Evolutionary conservation across 179 eudicot genomes (phyloP).

Genomic region (Carnegiea gigantea): DNA sequence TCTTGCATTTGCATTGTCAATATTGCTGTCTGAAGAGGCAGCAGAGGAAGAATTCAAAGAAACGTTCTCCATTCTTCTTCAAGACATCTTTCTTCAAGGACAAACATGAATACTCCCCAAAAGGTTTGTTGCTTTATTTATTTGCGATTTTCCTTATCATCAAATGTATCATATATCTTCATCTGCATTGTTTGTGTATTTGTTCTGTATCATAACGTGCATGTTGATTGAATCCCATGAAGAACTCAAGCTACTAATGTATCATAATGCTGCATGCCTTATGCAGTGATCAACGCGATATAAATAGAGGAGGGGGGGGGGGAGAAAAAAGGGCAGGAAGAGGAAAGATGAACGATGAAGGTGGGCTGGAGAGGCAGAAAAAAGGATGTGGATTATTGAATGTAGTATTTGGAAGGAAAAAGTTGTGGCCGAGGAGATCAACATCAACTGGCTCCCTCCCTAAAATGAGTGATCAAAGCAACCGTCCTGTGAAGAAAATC

Average conservation of each 20-base stretch:
- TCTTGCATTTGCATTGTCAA: neutral
- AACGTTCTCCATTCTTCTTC: neutral
- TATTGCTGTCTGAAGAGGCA: neutral
- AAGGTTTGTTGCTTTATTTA: neutral
- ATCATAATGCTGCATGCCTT: neutral
- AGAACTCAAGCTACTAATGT: neutral
- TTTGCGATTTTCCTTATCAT: no score
- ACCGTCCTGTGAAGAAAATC: constrained; percentile 20
- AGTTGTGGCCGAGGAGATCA: constrained; percentile 54
- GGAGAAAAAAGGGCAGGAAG: neutral
- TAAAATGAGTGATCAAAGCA: constrained; percentile 1
- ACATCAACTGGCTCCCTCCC: constrained; percentile 54
- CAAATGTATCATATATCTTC: no score
- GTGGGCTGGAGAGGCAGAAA: neutral
- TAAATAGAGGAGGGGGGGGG: no score
- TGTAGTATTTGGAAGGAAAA: constrained; percentile 62
- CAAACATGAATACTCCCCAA: neutral
- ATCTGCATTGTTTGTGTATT: neutral
- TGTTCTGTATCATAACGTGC: neutral
- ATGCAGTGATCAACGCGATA: neutral
- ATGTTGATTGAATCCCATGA: neutral
- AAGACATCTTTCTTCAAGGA: neutral
- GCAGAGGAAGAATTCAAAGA: neutral
- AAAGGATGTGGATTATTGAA: constrained; percentile 65
- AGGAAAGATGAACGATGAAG: constrained; percentile 5